Percentiles rank a stretch among this genome's conserved stretches.
These are phyloP conservation scores for Phylloporus arenicola DNA, from an alignment of 768 basidiomycete genomes.

Conservation along the genomic window DNA sequence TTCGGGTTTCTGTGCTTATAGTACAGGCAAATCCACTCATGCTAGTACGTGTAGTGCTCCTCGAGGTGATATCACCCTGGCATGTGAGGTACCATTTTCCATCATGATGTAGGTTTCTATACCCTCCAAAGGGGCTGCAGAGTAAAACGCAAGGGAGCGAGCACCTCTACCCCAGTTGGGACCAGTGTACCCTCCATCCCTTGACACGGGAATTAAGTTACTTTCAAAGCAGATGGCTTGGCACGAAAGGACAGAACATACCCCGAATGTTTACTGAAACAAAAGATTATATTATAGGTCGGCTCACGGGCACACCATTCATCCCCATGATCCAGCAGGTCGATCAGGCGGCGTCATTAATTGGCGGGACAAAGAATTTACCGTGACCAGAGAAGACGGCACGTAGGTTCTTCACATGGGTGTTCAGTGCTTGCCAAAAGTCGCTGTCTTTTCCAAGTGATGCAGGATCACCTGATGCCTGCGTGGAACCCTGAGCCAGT, in stretches of 20 bases:
- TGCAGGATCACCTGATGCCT: slow-evolving; percentile 40
- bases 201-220: slow-evolving; percentile 18
- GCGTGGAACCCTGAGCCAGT: slow-evolving; percentile 54
- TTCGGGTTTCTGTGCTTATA: background rate
- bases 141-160: slow-evolving; percentile 55
- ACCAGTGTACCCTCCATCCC: slow-evolving; percentile 58
- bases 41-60: slow-evolving; percentile 27
- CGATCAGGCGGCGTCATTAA: background rate
- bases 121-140: slow-evolving; percentile 38
- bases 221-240: background rate
- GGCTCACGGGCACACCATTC: slow-evolving; percentile 75
- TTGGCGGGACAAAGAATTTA: slow-evolving; percentile 20
- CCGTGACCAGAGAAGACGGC: slow-evolving; percentile 71
- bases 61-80: slow-evolving; percentile 50
- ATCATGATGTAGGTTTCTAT: slow-evolving; percentile 63
- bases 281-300: slow-evolving; percentile 59
- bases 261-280: slow-evolving; percentile 76
- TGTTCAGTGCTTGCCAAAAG: slow-evolving; percentile 60
- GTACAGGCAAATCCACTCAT: background rate
- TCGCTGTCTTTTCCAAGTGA: slow-evolving; percentile 44
- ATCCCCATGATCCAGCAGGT: slow-evolving; percentile 59
- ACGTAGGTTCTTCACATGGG: slow-evolving; percentile 57
- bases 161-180: slow-evolving; percentile 60
- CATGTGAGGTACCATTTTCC: slow-evolving; percentile 53
- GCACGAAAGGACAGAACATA: slow-evolving; percentile 21